Evolutionary conservation across 345 rosid genomes (phyloP).

Genomic region (Geranium brycei): DNA sequence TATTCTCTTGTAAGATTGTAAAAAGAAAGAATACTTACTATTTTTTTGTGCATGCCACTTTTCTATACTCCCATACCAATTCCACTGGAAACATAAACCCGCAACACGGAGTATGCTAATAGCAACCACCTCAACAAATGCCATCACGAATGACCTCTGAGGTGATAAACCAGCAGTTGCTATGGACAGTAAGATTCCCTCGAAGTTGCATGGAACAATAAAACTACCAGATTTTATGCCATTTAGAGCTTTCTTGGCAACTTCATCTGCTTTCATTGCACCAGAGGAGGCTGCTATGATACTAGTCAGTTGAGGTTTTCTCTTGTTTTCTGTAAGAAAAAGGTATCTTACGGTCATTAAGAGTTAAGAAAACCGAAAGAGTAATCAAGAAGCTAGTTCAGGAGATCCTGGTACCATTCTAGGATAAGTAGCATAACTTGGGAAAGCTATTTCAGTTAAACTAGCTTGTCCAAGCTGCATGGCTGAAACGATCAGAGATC

Average conservation of each 20-base stretch:
- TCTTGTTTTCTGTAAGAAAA: constrained; percentile 43
- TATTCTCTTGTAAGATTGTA: background rate
- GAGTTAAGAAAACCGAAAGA: background rate
- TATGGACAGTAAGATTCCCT: constrained; percentile 46
- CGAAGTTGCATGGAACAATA: constrained; percentile 62
- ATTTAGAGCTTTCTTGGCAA: constrained; percentile 55
- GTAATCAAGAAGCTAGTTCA: background rate
- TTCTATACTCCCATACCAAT: constrained; percentile 57
- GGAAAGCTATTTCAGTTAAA: background rate
- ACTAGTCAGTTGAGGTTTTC: constrained; percentile 49
- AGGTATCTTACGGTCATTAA: background rate
- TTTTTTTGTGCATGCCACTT: constrained; percentile 25
- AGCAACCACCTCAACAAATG: constrained; percentile 55
- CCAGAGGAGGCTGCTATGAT: constrained; percentile 52
- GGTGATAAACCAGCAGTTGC: constrained; percentile 73
- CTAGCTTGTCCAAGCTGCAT: background rate
- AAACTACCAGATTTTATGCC: constrained; percentile 68
- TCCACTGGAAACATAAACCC: constrained; percentile 62
- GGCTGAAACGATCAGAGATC: background rate
- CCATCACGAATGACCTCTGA: constrained; percentile 59
- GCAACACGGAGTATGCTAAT: constrained; percentile 37
- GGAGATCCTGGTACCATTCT: background rate
- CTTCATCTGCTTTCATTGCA: constrained; percentile 68
- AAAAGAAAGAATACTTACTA: background rate
- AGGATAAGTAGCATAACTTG: background rate